Percentiles rank a stretch among this genome's conserved stretches.
Evolutionary conservation across 1,139 yeast genomes (phyloP).

Genomic region (Fermentozyma sake): DNA sequence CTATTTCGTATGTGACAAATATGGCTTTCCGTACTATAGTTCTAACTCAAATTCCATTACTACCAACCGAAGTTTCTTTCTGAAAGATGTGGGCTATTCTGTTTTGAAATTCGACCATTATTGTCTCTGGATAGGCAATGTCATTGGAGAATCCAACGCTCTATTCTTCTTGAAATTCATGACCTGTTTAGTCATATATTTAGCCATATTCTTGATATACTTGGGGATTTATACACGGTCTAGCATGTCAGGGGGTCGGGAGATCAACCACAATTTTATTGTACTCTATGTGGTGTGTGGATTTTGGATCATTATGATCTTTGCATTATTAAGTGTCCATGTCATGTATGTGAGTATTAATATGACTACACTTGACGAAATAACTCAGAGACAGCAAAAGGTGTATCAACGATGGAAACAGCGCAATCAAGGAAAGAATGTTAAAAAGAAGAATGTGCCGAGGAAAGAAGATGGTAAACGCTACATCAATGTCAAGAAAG

Average conservation of each 20-base stretch:
- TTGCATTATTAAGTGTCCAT: slow-evolving; percentile 33
- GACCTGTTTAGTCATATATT: slow-evolving; percentile 27
- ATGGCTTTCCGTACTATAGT: slow-evolving; percentile 64
- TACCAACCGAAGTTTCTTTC: slow-evolving; percentile 53
- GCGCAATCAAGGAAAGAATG: slow-evolving; percentile 7
- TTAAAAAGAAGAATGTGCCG: slow-evolving; percentile 14
- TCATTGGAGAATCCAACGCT: slow-evolving; percentile 55
- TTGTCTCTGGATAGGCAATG: slow-evolving; percentile 60
- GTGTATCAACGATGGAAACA: slow-evolving; percentile 19
- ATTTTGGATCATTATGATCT: slow-evolving; percentile 40
- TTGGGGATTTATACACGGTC: slow-evolving; percentile 23
- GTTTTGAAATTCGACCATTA: slow-evolving; percentile 62
- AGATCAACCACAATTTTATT: slow-evolving; percentile 44
- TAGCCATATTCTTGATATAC: slow-evolving; percentile 24
- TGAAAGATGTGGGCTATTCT: slow-evolving; percentile 40
- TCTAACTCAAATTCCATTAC: slow-evolving; percentile 50
- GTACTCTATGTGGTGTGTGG: slow-evolving; percentile 35
- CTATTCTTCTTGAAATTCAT: slow-evolving; percentile 47
- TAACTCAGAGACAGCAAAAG: slow-evolving; percentile 19
- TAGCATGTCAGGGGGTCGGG: slow-evolving; percentile 16
- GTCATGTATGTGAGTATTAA: slow-evolving; percentile 36
- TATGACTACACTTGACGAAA: slow-evolving; percentile 37
- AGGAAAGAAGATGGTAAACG: slow-evolving; percentile 28
- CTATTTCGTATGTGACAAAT: slow-evolving; percentile 51
- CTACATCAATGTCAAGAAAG: slow-evolving; percentile 26